Conservation (phyloP, 106 monocot genomes). For the Platanthera zijinensis region DNA sequence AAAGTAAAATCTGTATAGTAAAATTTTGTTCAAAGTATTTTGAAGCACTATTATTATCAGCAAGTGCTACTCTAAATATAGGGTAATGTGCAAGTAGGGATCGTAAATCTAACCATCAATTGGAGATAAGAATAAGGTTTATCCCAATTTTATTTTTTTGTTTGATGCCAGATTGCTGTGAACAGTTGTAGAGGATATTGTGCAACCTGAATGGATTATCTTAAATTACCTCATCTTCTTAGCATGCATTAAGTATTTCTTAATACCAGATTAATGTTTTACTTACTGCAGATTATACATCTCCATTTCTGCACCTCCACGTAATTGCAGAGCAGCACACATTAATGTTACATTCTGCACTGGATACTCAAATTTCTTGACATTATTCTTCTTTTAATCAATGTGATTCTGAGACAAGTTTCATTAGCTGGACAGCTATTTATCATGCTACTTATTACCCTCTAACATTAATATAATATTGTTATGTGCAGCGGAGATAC, state of each 20-base stretch:
- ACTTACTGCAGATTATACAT: not conserved
- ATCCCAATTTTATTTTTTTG: not conserved
- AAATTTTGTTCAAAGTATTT: not conserved
- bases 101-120: not conserved
- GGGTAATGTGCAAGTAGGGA: not conserved
- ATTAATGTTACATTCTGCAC: not conserved
- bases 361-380: not conserved
- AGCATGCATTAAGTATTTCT: not conserved
- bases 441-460: not conserved
- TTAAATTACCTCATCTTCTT: not conserved
- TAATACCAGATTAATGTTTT: not conserved
- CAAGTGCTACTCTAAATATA: not conserved
- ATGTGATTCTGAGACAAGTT: not conserved
- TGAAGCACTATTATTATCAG: not conserved
- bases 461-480: too few relatives aligned
- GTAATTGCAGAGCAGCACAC: not conserved
- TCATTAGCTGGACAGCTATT: not conserved
- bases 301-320: not conserved
- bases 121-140: not conserved
- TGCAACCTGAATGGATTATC: not conserved
- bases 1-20: not conserved
- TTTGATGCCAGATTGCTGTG: not conserved
- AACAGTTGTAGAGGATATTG: not conserved
- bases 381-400: not conserved
- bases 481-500: too few relatives aligned